Conservation (phyloP, 2,329 filamentous ascomycete species). For the Bipolaris gigantea region DNA sequence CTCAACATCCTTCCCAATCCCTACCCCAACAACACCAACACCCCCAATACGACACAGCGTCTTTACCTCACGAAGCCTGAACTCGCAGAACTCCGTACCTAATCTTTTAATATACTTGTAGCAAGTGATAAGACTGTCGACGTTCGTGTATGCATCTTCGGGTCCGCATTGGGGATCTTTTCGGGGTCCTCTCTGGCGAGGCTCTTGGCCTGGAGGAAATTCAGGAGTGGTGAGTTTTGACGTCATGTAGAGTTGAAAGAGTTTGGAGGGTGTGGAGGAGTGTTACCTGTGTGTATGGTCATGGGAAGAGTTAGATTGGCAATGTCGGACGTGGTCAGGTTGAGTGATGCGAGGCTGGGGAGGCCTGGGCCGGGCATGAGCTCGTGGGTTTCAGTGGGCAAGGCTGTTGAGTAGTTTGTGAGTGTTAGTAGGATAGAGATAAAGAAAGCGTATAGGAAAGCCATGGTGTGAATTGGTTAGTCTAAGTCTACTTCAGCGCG, state of each 20-base stretch:
- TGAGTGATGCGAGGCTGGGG: slow-evolving; percentile 11
- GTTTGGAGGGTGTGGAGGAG: too few species aligned
- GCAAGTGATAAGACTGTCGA: slow-evolving; percentile 16
- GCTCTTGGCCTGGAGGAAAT: neutral
- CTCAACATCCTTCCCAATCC: neutral
- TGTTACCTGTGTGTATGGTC: neutral
- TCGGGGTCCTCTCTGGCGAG: too few species aligned
- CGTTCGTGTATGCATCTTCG: slow-evolving; percentile 13
- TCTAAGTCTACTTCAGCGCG: neutral
- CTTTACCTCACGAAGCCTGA: slow-evolving; percentile 1
- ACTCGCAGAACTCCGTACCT: slow-evolving; percentile 6
- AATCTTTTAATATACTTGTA: slow-evolving; percentile 15
- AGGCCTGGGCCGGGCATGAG: slow-evolving; percentile 6
- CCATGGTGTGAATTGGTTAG: neutral
- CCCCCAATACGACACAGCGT: neutral
- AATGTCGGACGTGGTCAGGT: slow-evolving; percentile 8
- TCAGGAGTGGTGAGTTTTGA: too few species aligned
- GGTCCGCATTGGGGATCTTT: slow-evolving; percentile 8
- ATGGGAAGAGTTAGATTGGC: neutral
- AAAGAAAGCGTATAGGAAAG: neutral
- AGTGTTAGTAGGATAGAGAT: neutral
- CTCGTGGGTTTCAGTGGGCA: neutral
- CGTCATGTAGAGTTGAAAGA: too few species aligned
- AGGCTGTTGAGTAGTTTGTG: neutral
- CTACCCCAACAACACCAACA: neutral